These are phyloP conservation scores for Rhizopus stolonifer DNA, from an alignment of 371 early-diverging fungal species.

Conservation along the genomic window DNA sequence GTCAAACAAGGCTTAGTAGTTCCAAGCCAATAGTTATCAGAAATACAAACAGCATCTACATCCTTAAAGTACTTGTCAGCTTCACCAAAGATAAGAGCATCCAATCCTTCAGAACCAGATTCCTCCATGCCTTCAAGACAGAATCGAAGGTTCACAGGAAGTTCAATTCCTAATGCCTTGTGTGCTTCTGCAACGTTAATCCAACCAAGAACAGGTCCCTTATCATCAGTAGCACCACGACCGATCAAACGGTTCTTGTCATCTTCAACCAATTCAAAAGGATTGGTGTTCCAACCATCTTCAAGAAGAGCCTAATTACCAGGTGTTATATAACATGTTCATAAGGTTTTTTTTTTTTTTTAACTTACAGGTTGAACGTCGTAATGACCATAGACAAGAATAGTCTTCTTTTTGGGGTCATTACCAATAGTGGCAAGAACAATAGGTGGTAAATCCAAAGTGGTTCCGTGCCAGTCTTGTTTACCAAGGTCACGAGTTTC, in stretches of 20 bases:
- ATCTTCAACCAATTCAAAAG: slow-evolving; percentile 85
- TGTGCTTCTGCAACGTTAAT: slow-evolving; percentile 92
- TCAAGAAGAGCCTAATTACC: slow-evolving; percentile 82
- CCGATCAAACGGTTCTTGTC: slow-evolving; percentile 84
- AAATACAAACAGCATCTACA: slow-evolving; percentile 94
- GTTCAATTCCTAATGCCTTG: slow-evolving; percentile 82
- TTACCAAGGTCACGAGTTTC: slow-evolving; percentile 77
- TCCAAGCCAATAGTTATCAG: slow-evolving; percentile 97
- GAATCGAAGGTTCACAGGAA: slow-evolving; percentile 93
- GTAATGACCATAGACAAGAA: slow-evolving; percentile 94
- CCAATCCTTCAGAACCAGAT: slow-evolving; percentile 90
- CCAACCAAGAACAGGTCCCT: slow-evolving; percentile 95
- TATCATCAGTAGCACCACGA: slow-evolving; percentile 94
- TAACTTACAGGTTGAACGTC: slow-evolving; percentile 85
- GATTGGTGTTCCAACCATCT: slow-evolving; percentile 97
- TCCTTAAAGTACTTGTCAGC: slow-evolving; percentile 84
- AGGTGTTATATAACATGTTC: background rate
- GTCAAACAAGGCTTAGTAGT: slow-evolving; percentile 95
- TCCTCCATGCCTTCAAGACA: slow-evolving; percentile 97
- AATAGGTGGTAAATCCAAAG: slow-evolving; percentile 87
- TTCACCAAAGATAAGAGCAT: slow-evolving; percentile 81
- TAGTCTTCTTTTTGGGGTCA: slow-evolving; percentile 90
- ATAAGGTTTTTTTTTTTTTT: background rate
- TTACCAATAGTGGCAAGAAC: slow-evolving; percentile 89
- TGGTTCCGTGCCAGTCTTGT: slow-evolving; percentile 79